These are phyloP conservation scores for Candida maris DNA, from an alignment of 805 yeast genomes.

Conservation along the genomic window DNA sequence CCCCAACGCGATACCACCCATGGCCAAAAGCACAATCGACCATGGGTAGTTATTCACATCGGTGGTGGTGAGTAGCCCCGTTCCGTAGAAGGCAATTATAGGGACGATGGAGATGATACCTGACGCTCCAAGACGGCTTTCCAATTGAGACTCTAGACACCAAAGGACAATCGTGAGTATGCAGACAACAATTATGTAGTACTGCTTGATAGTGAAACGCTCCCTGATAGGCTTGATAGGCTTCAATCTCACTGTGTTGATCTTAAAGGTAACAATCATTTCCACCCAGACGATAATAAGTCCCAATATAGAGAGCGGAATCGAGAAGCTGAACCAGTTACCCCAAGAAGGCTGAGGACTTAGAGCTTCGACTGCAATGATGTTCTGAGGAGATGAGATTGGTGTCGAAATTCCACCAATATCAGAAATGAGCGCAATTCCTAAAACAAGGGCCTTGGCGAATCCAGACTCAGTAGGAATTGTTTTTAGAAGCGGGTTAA, in stretches of 20 bases:
- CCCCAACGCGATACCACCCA: conserved; percentile 55
- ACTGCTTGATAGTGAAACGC: conserved; percentile 41
- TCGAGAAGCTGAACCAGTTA: conserved; percentile 50
- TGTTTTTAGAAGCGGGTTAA: conserved; percentile 45
- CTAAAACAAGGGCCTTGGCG: conserved; percentile 28
- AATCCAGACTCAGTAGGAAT: conserved; percentile 34
- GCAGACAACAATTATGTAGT: conserved; percentile 40
- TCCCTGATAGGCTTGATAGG: conserved; percentile 45
- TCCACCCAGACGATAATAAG: conserved; percentile 41
- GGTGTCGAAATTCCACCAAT: conserved; percentile 56
- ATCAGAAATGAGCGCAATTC: conserved; percentile 49
- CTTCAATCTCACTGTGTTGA: conserved; percentile 44
- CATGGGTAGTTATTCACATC: conserved; percentile 52
- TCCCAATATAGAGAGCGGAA: conserved; percentile 43
- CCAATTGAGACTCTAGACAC: conserved; percentile 44
- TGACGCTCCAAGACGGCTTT: conserved; percentile 42
- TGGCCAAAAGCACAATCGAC: conserved; percentile 51
- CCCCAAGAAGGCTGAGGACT: conserved; percentile 54
- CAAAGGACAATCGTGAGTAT: conserved; percentile 44
- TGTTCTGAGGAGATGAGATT: conserved; percentile 52
- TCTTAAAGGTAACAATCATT: conserved; percentile 54
- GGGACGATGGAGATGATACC: conserved; percentile 49
- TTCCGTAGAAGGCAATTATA: conserved; percentile 45
- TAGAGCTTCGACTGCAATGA: conserved; percentile 51
- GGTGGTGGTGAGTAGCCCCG: conserved; percentile 44